A percentile compares a stretch with the other conserved stretches of the same genome.
Evolutionary conservation across 768 basidiomycete genomes (phyloP).

Genomic region (Podaxis sp.): DNA sequence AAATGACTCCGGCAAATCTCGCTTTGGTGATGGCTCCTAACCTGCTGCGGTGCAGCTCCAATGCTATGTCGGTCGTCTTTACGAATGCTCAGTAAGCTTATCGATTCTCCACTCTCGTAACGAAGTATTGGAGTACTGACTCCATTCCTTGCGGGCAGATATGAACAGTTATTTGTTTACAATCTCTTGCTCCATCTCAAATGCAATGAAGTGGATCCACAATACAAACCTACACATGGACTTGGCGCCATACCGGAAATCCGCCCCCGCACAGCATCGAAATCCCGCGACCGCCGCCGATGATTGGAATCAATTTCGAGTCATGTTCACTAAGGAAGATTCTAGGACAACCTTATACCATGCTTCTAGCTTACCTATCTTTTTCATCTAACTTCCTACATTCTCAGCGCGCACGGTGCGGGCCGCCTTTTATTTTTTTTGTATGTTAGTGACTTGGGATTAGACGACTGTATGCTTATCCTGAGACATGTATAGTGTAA

Average conservation of each 20-base stretch:
- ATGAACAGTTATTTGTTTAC: conserved; percentile 87
- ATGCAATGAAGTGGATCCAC: conserved; percentile 71
- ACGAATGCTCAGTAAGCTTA: conserved; percentile 83
- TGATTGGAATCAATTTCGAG: not conserved
- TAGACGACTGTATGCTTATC: not conserved
- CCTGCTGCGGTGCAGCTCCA: conserved; percentile 80
- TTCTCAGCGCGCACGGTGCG: not conserved
- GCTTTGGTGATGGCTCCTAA: conserved; percentile 94
- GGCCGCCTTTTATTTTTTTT: not conserved
- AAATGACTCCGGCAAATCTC: conserved; percentile 89
- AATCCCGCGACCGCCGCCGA: conserved; percentile 13
- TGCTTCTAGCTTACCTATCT: not conserved
- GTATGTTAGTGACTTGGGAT: conserved; percentile 6
- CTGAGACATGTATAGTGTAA: conserved; percentile 2
- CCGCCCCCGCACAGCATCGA: conserved; percentile 1
- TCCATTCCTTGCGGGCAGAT: conserved; percentile 42
- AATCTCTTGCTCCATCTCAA: conserved; percentile 80
- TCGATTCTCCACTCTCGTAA: not conserved
- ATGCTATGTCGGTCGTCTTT: conserved; percentile 86
- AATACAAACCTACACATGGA: conserved; percentile 79
- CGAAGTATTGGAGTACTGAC: conserved; percentile 9
- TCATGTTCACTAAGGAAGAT: not conserved
- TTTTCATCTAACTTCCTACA: not conserved
- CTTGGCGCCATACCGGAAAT: conserved; percentile 61
- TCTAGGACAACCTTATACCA: not conserved